Evolutionary conservation across 2,329 filamentous ascomycete genomes (phyloP), one percentile per base, ranked within the genome.

Genomic region (Phialophora expanda): DNA sequence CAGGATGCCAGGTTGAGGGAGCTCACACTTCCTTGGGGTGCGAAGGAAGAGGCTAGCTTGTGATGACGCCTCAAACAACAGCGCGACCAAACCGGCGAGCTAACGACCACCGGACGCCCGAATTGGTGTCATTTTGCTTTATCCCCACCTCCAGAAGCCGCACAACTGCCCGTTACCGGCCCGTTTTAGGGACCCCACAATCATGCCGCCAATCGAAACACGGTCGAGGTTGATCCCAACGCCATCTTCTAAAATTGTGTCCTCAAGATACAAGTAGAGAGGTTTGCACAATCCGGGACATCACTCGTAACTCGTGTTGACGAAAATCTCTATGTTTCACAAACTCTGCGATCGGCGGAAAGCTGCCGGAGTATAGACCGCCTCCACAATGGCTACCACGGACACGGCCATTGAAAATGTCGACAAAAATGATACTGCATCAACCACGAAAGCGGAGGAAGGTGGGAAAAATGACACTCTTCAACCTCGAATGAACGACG

Each of bases 21-120:
- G 48, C n/a, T 51, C 48, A 51, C 20, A 51, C 7, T 28, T 14
- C 22, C 48, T 9, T 51, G 20, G 38, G 38, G 20, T 11, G 24
- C 8, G 48, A 51, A 51, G 20, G 9, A 22, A 12, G 28, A 56
- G 17, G 41, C 6, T 9, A 20, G 48, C 48, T 51, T 22, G 48
- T 24, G 11, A 51, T 50, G 38, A 44, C 62, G 62, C 26, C 48
- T 46, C 6, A 41, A 56, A 55, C 48, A 34, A 44, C 30, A 54
- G 14, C 4, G 48, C 34, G 26, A 12, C 22, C 11, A 28, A n/a
- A 9, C 12, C 44, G 4, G n/a, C 17, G 7, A 17, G 17, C 38
- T n/a, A 5, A 34, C 32, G 9, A 12, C 32, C 38, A 44, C 17
- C 5, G 17, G 17, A 8, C 17, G 38, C 6, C 14, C 7, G 38